Base-by-base conservation (phyloP, 2,329 filamentous ascomycete species). In the Ophiognomonia clavigignenti-juglandacearum region DNA sequence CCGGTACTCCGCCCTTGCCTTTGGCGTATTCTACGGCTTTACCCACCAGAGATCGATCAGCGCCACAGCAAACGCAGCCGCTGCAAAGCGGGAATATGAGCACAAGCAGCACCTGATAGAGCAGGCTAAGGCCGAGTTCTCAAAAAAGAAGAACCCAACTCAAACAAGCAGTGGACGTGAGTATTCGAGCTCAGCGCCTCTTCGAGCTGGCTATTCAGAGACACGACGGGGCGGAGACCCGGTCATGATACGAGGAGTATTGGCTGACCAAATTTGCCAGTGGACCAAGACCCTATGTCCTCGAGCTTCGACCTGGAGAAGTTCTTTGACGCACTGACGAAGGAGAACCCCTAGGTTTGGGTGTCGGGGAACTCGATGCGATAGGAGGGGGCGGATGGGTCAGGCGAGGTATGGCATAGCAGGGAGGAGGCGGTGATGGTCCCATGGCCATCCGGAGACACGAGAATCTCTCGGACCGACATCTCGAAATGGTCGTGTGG, bases 11-110 rank as follows among this genome's bases (percentile, higher is more conserved):
- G 91, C 91, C 66, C 87, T 98, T 58, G 87, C 84, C 64, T 77
- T 89, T 63, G 93, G 93, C 67, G 75, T 97, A 66, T 85, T 96
- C 74, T 98, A 98, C 77, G 93, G 93, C 69, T 83, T 96, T 76
- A 88, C 85, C 71, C 92, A 96, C 77, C 93, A 98, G 76, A 78
- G 85, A 64, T 80, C 82, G 54, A 85, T 98, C 69, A 84, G 74
- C 58, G 70, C 86, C 48, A 70, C 79, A 61, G 82, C 90, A 64
- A n/a, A n/a, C n/a, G 86, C 83, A 72, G 71, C 78, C 53, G 76
- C 83, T 58, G 80, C 84, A 60, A 78, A 81, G 61, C 82, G 82
- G 65, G 88, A 96, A 68, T 97, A 92, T 68, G 78, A 91, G 65
- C 86, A 88, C 73, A 95, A 97, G 80, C 80, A 90, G 72, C 81